Percentiles rank a stretch among this genome's conserved stretches.
Evolutionary conservation across 1,284 basidiomycete species (phyloP).

Genomic region (Rhodotorula sp.): DNA sequence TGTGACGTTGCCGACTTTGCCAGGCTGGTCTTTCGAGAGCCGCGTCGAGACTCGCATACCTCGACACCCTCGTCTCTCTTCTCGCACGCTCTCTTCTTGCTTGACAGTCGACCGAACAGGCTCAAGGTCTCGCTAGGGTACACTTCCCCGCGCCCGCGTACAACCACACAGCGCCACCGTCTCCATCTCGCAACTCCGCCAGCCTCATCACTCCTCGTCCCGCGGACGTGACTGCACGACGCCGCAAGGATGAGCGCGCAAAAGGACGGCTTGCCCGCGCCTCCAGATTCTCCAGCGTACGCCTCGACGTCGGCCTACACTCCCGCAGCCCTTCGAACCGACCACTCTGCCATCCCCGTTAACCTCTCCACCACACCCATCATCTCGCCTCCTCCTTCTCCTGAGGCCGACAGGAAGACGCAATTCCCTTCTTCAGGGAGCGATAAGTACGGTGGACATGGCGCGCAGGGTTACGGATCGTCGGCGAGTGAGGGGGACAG

Average conservation of each 20-base stretch:
- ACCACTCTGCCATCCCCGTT: constrained; percentile 20
- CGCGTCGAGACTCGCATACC: background rate
- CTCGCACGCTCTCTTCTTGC: background rate
- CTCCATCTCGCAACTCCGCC: background rate
- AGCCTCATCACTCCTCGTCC: background rate
- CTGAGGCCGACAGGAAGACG: background rate
- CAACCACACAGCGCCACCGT: background rate
- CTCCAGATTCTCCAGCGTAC: constrained; percentile 1
- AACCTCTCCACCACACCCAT: constrained; percentile 25
- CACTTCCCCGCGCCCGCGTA: background rate
- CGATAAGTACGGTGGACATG: constrained; percentile 28
- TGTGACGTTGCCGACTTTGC: no score
- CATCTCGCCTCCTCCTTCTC: constrained; percentile 22
- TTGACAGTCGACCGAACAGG: background rate
- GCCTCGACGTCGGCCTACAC: background rate
- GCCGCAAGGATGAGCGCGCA: background rate
- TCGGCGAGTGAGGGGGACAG: constrained; percentile 57
- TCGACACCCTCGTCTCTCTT: background rate
- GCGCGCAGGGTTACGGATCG: background rate
- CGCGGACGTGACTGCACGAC: background rate
- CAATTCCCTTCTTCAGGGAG: background rate
- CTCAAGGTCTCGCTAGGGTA: background rate
- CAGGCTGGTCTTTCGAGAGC: background rate
- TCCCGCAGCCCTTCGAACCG: constrained; percentile 5
- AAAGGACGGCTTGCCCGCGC: background rate